A percentile compares a stretch with the other conserved stretches of the same genome.
These are phyloP conservation scores for Dactylonectria macrodidyma DNA, from an alignment of 2,329 filamentous ascomycete species.

Conservation along the genomic window DNA sequence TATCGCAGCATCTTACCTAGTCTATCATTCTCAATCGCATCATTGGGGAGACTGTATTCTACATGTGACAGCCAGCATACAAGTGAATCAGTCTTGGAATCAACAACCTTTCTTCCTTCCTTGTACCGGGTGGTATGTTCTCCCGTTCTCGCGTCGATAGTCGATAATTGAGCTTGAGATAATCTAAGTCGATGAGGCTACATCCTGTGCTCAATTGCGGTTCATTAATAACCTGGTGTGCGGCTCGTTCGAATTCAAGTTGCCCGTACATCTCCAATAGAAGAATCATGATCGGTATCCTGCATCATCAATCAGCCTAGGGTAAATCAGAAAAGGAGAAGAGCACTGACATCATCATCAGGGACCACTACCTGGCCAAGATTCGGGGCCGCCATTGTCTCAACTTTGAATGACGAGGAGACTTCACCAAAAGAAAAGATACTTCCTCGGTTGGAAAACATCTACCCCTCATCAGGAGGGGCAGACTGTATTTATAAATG, in stretches of 20 bases:
- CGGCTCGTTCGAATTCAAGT: no score
- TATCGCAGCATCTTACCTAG: neutral
- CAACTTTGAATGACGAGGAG: no score
- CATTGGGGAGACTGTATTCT: slow-evolving; percentile 26
- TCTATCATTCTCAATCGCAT: slow-evolving; percentile 18
- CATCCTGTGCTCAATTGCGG: neutral
- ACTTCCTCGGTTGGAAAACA: no score
- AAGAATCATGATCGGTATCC: neutral
- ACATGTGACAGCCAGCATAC: neutral
- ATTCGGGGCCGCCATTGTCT: no score
- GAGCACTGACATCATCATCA: slow-evolving; percentile 1
- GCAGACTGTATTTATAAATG: no score
- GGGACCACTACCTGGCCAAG: neutral
- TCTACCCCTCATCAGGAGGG: no score
- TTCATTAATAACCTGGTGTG: no score
- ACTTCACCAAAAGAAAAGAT: no score
- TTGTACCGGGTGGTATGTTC: slow-evolving; percentile 23
- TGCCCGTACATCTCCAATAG: neutral
- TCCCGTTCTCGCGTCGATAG: slow-evolving; percentile 19
- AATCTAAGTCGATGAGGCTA: slow-evolving; percentile 8
- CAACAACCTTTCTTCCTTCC: slow-evolving; percentile 22
- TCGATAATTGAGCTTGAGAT: slow-evolving; percentile 22
- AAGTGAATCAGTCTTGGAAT: neutral
- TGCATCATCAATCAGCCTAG: neutral
- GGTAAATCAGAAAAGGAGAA: neutral